These are phyloP conservation scores for Erodium maritimum DNA, from an alignment of 345 rosid species.

Conservation along the genomic window DNA sequence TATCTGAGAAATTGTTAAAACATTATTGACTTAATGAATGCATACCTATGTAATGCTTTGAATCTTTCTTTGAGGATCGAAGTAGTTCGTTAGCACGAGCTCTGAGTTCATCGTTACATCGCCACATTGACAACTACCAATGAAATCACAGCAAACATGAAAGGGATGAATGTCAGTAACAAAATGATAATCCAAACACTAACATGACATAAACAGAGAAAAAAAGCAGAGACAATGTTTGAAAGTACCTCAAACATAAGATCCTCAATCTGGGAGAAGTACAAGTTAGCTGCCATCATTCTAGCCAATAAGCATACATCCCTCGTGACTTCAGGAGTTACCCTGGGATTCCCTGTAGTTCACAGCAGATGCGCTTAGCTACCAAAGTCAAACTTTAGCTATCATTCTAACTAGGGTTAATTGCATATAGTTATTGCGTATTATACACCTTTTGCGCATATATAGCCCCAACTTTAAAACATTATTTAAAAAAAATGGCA, in stretches of 20 bases:
- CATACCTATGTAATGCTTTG: slow-evolving; percentile 90
- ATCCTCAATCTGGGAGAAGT: slow-evolving; percentile 95
- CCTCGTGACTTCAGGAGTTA: slow-evolving; percentile 96
- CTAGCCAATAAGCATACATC: slow-evolving; percentile 94
- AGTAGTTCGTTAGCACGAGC: slow-evolving; percentile 71
- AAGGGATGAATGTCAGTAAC: neutral
- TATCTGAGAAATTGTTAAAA: neutral
- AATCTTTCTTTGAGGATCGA: slow-evolving; percentile 57
- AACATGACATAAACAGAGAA: no score
- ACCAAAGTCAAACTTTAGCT: neutral
- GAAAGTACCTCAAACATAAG: slow-evolving; percentile 87
- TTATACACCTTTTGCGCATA: no score
- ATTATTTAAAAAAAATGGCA: no score
- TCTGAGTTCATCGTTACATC: slow-evolving; percentile 86
- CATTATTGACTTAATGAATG: neutral
- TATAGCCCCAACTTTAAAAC: no score
- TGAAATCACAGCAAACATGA: slow-evolving; percentile 4
- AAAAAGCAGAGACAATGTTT: neutral
- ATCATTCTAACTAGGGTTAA: neutral
- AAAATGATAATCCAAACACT: neutral
- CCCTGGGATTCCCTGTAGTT: slow-evolving; percentile 84
- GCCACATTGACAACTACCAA: slow-evolving; percentile 95
- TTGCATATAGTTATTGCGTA: no score
- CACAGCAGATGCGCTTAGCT: neutral
- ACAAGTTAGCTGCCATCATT: slow-evolving; percentile 99